Percentiles rank a stretch among this genome's conserved stretches.
Evolutionary conservation across 176 grass and related monocot genomes (phyloP).

Genomic region (Tillandsia leiboldiana): DNA sequence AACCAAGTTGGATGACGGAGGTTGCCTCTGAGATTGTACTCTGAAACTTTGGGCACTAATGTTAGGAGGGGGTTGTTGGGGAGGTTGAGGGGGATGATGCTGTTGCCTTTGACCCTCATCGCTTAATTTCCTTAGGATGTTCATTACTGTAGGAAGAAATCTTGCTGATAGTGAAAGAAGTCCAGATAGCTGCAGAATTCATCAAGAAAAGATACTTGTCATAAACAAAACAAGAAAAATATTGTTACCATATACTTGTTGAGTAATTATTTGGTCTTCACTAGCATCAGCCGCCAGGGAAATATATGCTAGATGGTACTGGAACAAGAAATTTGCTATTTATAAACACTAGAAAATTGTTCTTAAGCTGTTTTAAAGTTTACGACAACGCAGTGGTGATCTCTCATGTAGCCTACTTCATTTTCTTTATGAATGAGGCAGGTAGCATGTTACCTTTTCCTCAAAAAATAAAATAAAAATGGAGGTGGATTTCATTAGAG

Average conservation of each 20-base stretch:
- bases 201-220: background rate
- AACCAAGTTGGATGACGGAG: background rate
- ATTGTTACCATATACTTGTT: no score
- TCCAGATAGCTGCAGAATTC: conserved; percentile 40
- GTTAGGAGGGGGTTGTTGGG: background rate
- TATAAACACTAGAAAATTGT: no score
- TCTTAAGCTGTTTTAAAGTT: no score
- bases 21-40: background rate
- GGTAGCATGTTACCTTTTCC: background rate
- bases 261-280: background rate
- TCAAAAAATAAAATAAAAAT: background rate
- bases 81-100: background rate
- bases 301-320: background rate
- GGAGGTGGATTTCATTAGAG: background rate
- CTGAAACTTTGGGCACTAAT: background rate
- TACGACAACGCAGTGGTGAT: no score
- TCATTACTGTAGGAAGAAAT: conserved; percentile 46
- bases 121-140: conserved; percentile 19
- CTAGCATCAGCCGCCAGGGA: background rate
- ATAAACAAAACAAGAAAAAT: background rate
- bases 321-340: no score
- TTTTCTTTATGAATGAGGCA: background rate
- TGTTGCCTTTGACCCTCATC: background rate
- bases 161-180: conserved; percentile 42
- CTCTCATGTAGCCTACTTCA: background rate